Conservation (phyloP, 176 grass and related monocot genomes). For the Sorghum bicolor region DNA sequence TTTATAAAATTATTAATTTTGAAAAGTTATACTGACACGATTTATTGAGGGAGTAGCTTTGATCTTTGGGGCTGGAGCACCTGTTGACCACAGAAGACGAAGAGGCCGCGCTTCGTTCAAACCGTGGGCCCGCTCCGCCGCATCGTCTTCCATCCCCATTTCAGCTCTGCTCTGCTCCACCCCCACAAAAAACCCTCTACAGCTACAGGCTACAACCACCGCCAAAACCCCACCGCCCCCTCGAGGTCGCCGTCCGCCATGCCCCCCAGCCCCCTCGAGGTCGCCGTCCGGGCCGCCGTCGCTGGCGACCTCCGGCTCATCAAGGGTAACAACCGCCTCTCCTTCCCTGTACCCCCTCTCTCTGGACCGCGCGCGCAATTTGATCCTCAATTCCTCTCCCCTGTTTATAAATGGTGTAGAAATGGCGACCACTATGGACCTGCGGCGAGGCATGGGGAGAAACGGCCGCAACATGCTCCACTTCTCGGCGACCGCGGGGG, state of each 20-base stretch:
- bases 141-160: background rate
- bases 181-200: background rate
- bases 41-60: no score
- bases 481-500: slow-evolving; percentile 27
- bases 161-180: background rate
- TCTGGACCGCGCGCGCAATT: no score
- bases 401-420: background rate
- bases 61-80: no score
- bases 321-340: slow-evolving; percentile 18
- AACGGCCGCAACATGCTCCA: slow-evolving; percentile 38
- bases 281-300: background rate
- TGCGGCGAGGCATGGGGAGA: slow-evolving; percentile 1
- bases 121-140: background rate
- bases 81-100: background rate
- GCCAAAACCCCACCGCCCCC: no score
- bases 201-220: no score
- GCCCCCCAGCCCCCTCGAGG: background rate
- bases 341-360: no score
- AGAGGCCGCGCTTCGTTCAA: background rate
- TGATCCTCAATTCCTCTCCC: background rate
- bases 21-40: no score
- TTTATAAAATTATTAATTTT: no score
- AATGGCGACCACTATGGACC: slow-evolving; percentile 15
- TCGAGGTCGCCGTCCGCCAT: background rate
- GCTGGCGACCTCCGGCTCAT: slow-evolving; percentile 17